phyloP scores from a whole-genome alignment of 352 stramenopile species.

The Globisporangium cederbergense region DNA sequence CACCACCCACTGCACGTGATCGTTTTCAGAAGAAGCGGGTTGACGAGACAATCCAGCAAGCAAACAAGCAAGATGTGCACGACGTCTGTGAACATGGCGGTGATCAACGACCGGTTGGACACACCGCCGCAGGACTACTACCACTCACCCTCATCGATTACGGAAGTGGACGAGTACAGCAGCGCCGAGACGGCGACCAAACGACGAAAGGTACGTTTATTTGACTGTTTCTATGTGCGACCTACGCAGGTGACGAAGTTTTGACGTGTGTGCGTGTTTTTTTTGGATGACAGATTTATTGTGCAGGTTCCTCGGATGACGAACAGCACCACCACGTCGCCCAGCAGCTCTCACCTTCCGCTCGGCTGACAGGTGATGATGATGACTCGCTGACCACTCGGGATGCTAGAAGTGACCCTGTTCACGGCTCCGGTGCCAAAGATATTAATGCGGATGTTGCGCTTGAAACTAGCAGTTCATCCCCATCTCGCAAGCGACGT shows the following conservation, averaged over 20 bases:
- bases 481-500: constrained; percentile 59
- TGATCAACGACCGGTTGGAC: constrained; percentile 31
- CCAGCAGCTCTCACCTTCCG: constrained; percentile 4
- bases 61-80: constrained; percentile 22
- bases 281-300: constrained; percentile 10
- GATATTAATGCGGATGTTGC: constrained; percentile 79
- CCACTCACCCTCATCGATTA: constrained; percentile 64
- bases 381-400: constrained; percentile 23
- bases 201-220: constrained; percentile 31
- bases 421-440: constrained; percentile 30
- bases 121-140: constrained; percentile 31
- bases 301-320: constrained; percentile 10
- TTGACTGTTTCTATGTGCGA: background rate
- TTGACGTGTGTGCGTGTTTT: background rate
- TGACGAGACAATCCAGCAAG: background rate
- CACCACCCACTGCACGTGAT: background rate
- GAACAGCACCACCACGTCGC: background rate
- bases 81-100: constrained; percentile 23
- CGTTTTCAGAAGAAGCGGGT: background rate
- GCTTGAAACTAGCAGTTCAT: constrained; percentile 53
- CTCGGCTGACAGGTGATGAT: constrained; percentile 29
- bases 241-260: background rate
- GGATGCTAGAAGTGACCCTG: constrained; percentile 36
- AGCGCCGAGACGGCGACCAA: background rate
- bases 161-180: constrained; percentile 38